phyloP scores from a whole-genome alignment of 306 rosid species.

The Ammopiptanthus mongolicus region DNA sequence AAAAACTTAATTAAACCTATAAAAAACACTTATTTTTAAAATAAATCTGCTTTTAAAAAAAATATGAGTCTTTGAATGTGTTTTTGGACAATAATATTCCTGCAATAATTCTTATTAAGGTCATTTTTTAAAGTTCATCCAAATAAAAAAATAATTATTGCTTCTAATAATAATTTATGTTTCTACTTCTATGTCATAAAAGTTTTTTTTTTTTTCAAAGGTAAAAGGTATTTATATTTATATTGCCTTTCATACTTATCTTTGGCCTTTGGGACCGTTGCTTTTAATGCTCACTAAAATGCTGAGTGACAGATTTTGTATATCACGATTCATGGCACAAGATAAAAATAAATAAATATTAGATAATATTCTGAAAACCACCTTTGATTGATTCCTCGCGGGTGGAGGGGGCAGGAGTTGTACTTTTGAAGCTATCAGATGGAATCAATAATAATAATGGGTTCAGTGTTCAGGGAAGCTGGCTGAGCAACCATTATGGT shows the following conservation, averaged over 20 bases:
- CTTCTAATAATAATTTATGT: too few species aligned
- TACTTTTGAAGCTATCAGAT: constrained; percentile 20
- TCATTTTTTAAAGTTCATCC: too few species aligned
- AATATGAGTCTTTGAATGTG: too few species aligned
- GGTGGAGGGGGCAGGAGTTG: constrained; percentile 2
- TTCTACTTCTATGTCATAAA: too few species aligned
- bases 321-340: neutral
- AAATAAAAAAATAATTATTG: too few species aligned
- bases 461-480: neutral
- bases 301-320: neutral
- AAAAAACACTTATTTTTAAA: too few species aligned
- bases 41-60: too few species aligned
- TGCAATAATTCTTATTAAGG: too few species aligned
- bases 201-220: too few species aligned
- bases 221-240: too few species aligned
- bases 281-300: neutral
- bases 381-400: constrained; percentile 12
- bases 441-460: neutral
- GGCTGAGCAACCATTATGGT: neutral
- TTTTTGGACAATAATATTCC: too few species aligned
- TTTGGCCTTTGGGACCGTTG: neutral
- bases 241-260: neutral
- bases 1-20: too few species aligned
- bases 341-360: neutral
- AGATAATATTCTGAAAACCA: neutral